Conservation (phyloP, 2,329 filamentous ascomycete genomes). For the Venturia aucupariae region DNA sequence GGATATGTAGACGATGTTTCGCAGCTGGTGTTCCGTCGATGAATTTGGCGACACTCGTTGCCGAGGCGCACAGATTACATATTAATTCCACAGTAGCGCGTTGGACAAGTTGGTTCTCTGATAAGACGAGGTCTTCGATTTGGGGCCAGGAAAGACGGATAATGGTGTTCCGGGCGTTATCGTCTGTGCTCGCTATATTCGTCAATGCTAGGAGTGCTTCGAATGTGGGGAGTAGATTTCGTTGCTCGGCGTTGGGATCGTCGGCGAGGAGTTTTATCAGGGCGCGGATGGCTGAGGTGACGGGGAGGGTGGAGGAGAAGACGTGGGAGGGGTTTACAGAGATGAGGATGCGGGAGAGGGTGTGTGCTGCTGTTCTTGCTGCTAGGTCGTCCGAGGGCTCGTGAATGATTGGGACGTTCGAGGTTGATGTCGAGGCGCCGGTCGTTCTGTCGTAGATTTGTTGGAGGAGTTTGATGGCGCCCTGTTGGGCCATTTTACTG, state of each 20-base stretch:
- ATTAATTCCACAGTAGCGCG: conserved; percentile 81
- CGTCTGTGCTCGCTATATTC: conserved; percentile 71
- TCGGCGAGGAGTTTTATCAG: conserved; percentile 64
- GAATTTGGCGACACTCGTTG: conserved; percentile 59
- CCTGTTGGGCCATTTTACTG: conserved; percentile 80
- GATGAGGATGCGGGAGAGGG: conserved; percentile 76
- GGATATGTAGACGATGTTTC: conserved; percentile 57
- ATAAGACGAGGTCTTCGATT: conserved; percentile 76
- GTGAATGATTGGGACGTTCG: conserved; percentile 30
- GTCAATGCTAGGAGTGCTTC: conserved; percentile 87
- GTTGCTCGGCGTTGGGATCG: conserved; percentile 46
- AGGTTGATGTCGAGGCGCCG: conserved; percentile 27
- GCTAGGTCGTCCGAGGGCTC: conserved; percentile 26
- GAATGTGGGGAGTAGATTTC: conserved; percentile 80
- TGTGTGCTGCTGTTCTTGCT: conserved; percentile 57
- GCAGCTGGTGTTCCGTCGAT: conserved; percentile 58
- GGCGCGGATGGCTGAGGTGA: conserved; percentile 73
- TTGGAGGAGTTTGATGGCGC: conserved; percentile 78
- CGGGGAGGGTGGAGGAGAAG: conserved; percentile 60
- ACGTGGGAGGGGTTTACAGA: conserved; percentile 76
- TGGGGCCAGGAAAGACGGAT: conserved; percentile 59
- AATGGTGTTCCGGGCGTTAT: conserved; percentile 55
- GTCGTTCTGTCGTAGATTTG: conserved; percentile 46
- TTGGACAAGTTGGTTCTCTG: conserved; percentile 63
- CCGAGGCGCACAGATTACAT: conserved; percentile 74